phyloP scores from a whole-genome alignment of 345 rosid genomes.

The Linum tenue region DNA sequence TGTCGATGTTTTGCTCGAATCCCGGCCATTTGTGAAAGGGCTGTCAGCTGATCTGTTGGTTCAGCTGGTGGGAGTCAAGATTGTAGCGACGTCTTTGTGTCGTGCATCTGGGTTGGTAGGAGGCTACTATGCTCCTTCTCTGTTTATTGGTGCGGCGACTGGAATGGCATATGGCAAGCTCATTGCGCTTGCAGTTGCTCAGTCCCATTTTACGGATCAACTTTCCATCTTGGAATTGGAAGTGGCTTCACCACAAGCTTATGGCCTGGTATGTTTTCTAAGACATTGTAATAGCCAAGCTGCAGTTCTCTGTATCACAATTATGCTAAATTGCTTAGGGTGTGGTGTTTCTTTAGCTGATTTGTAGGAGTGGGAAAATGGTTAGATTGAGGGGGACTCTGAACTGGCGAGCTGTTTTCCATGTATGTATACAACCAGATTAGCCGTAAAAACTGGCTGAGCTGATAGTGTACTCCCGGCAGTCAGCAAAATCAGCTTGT shows the following conservation, averaged over 20 bases:
- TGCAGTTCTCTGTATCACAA: no score
- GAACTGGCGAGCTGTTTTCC: no score
- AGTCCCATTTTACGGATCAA: constrained; percentile 36
- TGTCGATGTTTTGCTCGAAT: constrained; percentile 78
- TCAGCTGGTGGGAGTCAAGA: constrained; percentile 79
- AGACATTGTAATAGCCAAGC: no score
- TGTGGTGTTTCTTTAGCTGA: no score
- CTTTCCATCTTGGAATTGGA: constrained; percentile 76
- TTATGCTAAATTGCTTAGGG: no score
- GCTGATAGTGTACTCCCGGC: no score
- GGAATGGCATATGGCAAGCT: constrained; percentile 93
- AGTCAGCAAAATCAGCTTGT: no score
- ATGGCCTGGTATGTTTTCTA: constrained; percentile 66
- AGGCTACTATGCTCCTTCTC: constrained; percentile 92
- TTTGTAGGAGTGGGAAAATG: no score
- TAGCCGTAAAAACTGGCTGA: no score
- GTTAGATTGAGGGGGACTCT: no score
- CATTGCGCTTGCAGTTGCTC: constrained; percentile 51
- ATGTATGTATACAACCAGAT: no score
- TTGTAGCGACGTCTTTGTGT: constrained; percentile 71
- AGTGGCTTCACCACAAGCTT: constrained; percentile 92
- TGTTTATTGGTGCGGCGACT: constrained; percentile 92
- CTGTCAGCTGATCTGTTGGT: constrained; percentile 68
- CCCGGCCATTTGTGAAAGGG: constrained; percentile 67
- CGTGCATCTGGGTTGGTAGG: constrained; percentile 94